Evolutionary conservation across 2,329 filamentous ascomycete genomes (phyloP).

Genomic region (Xylariales sp.): DNA sequence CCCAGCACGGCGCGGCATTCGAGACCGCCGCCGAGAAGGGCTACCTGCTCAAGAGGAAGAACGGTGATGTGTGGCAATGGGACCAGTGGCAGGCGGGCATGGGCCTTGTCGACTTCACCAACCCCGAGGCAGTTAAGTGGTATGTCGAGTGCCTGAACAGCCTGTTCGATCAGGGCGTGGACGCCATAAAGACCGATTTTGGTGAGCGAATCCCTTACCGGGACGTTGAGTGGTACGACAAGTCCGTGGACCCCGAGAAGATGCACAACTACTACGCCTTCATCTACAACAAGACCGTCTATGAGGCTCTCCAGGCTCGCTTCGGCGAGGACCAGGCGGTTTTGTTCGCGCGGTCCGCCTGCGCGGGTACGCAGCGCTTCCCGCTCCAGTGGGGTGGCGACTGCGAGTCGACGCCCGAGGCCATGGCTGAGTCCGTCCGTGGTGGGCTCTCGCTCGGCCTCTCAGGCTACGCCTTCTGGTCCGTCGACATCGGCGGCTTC

Average conservation of each 20-base stretch:
- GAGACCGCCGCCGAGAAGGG: conserved; percentile 59
- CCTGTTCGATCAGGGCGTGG: conserved; percentile 65
- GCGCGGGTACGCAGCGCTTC: conserved; percentile 65
- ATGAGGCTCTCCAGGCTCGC: conserved; percentile 57
- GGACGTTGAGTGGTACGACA: conserved; percentile 62
- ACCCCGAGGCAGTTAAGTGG: conserved; percentile 63
- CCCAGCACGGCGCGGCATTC: conserved; percentile 65
- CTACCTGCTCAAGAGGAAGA: conserved; percentile 64
- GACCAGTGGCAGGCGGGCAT: conserved; percentile 76
- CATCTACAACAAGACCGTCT: conserved; percentile 67
- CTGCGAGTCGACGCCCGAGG: conserved; percentile 69
- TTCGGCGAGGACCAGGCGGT: conserved; percentile 52
- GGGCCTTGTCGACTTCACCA: conserved; percentile 71
- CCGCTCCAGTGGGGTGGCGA: conserved; percentile 72
- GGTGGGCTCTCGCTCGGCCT: conserved; percentile 61
- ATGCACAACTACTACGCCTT: conserved; percentile 81
- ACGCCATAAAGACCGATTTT: conserved; percentile 73
- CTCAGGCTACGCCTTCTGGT: conserved; percentile 65
- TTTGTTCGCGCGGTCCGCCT: conserved; percentile 62
- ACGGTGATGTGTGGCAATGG: conserved; percentile 72
- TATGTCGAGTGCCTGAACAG: conserved; percentile 56
- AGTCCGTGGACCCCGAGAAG: conserved; percentile 51
- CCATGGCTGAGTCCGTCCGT: conserved; percentile 66
- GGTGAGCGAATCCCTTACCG: conserved; percentile 66
- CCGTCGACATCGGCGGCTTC: conserved; percentile 68